phyloP scores from a whole-genome alignment of 2,329 filamentous ascomycete genomes.

The Niveomyces coronatus region DNA sequence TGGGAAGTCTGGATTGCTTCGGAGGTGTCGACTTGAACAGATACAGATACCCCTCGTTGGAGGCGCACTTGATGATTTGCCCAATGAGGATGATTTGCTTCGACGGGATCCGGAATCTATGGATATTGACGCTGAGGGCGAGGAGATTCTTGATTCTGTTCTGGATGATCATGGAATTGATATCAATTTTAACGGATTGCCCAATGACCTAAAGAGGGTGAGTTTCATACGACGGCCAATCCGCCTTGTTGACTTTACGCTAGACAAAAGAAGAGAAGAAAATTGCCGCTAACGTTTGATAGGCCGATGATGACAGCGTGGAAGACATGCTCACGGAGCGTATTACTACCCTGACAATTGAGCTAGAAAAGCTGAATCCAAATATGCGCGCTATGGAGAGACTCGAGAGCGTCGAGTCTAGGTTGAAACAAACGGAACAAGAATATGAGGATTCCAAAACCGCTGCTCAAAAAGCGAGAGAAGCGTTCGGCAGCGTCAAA shows the following conservation, averaged over 20 bases:
- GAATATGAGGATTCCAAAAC: slow-evolving; percentile 81
- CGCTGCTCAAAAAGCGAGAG: slow-evolving; percentile 62
- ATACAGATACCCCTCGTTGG: slow-evolving; percentile 71
- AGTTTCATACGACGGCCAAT: no score
- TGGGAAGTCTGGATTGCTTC: slow-evolving; percentile 71
- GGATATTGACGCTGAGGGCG: slow-evolving; percentile 70
- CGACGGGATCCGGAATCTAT: slow-evolving; percentile 77
- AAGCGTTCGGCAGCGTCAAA: slow-evolving; percentile 77
- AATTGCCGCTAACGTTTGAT: slow-evolving; percentile 23
- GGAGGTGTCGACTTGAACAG: slow-evolving; percentile 88
- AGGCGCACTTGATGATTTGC: slow-evolving; percentile 74
- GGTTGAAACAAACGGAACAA: slow-evolving; percentile 73
- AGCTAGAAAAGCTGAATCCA: slow-evolving; percentile 89
- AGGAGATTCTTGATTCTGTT: slow-evolving; percentile 49
- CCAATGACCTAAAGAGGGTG: slow-evolving; percentile 72
- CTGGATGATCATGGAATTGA: slow-evolving; percentile 88
- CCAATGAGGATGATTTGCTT: slow-evolving; percentile 73
- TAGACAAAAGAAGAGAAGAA: no score
- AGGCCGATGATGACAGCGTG: slow-evolving; percentile 59
- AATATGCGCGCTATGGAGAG: slow-evolving; percentile 95
- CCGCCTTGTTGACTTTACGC: no score
- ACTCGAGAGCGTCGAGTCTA: slow-evolving; percentile 72
- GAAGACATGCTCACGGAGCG: slow-evolving; percentile 71
- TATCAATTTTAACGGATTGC: slow-evolving; percentile 72
- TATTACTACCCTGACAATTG: slow-evolving; percentile 61